Evolutionary conservation across 371 early-diverging fungal genomes (phyloP).

Genomic region (Sporodiniella umbellata): DNA sequence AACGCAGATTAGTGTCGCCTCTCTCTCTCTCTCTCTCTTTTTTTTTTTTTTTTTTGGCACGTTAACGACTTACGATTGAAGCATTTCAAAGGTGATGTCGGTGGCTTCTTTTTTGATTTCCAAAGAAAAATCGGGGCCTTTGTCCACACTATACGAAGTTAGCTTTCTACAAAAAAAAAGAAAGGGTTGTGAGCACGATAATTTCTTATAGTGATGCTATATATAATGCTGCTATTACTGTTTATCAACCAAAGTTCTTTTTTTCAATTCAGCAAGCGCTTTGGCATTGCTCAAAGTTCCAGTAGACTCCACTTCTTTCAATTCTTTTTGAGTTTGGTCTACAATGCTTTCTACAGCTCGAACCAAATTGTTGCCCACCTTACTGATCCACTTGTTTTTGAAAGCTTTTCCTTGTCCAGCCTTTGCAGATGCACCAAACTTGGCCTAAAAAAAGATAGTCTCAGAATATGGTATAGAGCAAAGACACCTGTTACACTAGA

Average conservation of each 20-base stretch:
- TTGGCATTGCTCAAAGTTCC: slow-evolving; percentile 64
- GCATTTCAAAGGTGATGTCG: slow-evolving; percentile 96
- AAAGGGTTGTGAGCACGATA: slow-evolving; percentile 9
- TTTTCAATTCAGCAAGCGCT: slow-evolving; percentile 80
- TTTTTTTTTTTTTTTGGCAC: too few species aligned
- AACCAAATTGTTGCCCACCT: slow-evolving; percentile 70
- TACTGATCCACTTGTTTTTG: slow-evolving; percentile 96
- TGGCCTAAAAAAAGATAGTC: too few species aligned
- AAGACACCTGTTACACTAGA: background rate
- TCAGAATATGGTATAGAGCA: too few species aligned
- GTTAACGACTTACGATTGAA: slow-evolving; percentile 56
- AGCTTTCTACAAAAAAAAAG: slow-evolving; percentile 61
- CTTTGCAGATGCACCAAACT: slow-evolving; percentile 76
- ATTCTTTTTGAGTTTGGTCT: slow-evolving; percentile 81
- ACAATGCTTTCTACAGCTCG: slow-evolving; percentile 73
- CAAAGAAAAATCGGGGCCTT: slow-evolving; percentile 88
- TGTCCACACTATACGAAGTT: slow-evolving; percentile 81
- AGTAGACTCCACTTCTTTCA: slow-evolving; percentile 63
- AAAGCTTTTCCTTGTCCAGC: slow-evolving; percentile 95
- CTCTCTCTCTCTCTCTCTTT: too few species aligned
- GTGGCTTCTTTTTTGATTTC: slow-evolving; percentile 85
- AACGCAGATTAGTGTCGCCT: background rate
- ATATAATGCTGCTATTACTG: too few species aligned
- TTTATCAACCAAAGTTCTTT: slow-evolving; percentile 82
- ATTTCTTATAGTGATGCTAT: slow-evolving; percentile 1